A percentile compares a stretch with the other conserved stretches of the same genome.
These are phyloP conservation scores for Phalaenopsis equestris DNA, from an alignment of 106 monocot genomes.

Conservation along the genomic window DNA sequence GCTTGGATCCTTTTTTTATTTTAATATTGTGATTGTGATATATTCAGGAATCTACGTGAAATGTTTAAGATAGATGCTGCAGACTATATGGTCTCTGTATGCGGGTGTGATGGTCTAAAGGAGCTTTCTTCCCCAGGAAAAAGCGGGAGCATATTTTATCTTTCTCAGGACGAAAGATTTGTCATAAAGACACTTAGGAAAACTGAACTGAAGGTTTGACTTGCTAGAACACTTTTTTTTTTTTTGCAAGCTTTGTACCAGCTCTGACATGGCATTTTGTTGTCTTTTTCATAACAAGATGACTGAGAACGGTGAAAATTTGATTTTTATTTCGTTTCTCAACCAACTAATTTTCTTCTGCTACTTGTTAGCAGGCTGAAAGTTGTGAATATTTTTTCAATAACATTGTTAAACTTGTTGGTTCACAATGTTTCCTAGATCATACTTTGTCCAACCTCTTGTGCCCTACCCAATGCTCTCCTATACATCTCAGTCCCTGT, in stretches of 20 bases:
- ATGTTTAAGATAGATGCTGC: constrained; percentile 99
- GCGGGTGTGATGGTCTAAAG: constrained; percentile 76
- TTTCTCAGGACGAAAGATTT: constrained; percentile 97
- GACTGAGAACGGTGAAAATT: background rate
- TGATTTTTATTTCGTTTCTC: background rate
- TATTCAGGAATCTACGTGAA: constrained; percentile 87
- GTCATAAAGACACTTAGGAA: constrained; percentile 82
- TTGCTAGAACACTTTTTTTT: background rate
- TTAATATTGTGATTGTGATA: background rate
- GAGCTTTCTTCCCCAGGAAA: constrained; percentile 97
- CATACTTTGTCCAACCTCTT: background rate
- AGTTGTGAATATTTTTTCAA: background rate
- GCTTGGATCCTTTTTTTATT: background rate
- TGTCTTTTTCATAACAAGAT: background rate
- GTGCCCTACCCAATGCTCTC: background rate
- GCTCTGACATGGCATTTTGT: background rate
- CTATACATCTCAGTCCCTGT: too few species aligned
- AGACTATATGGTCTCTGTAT: constrained; percentile 97
- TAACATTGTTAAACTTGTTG: background rate
- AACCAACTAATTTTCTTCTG: background rate
- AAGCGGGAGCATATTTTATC: constrained; percentile 98
- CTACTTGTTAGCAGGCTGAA: background rate
- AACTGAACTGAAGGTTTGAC: constrained; percentile 72
- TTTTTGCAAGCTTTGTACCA: background rate
- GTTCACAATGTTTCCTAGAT: too few species aligned